Percentiles rank a stretch among this genome's conserved stretches.
These are phyloP conservation scores for Xerocomellus intermedius DNA, from an alignment of 768 basidiomycete genomes.

Conservation along the genomic window DNA sequence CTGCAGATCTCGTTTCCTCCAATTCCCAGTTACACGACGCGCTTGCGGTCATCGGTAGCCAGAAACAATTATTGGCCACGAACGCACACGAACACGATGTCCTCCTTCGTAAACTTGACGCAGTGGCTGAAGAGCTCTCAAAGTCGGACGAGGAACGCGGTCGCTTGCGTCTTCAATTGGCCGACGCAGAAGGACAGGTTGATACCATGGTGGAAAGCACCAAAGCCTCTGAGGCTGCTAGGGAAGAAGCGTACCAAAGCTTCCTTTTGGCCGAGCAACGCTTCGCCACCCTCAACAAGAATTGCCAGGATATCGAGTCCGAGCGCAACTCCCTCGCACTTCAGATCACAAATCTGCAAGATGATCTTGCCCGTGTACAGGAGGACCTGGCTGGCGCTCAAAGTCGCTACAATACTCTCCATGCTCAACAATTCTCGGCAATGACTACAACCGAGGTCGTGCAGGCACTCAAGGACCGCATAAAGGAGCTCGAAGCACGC, in stretches of 20 bases:
- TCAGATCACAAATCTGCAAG: slow-evolving; percentile 60
- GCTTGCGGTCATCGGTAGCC: slow-evolving; percentile 19
- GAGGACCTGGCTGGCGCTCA: slow-evolving; percentile 57
- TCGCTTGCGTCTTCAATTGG: slow-evolving; percentile 30
- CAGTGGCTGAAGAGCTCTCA: slow-evolving; percentile 35
- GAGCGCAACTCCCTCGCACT: slow-evolving; percentile 66
- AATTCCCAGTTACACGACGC: slow-evolving; percentile 16
- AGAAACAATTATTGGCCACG: slow-evolving; percentile 12
- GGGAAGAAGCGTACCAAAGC: slow-evolving; percentile 35
- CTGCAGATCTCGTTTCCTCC: slow-evolving; percentile 15
- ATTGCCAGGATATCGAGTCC: slow-evolving; percentile 57
- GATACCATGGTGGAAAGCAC: slow-evolving; percentile 32
- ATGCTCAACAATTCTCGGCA: slow-evolving; percentile 62
- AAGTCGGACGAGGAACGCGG: slow-evolving; percentile 26
- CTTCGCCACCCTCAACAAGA: slow-evolving; percentile 43
- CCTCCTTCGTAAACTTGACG: slow-evolving; percentile 34
- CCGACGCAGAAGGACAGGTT: slow-evolving; percentile 36
- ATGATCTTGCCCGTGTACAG: slow-evolving; percentile 53
- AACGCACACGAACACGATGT: slow-evolving; percentile 24
- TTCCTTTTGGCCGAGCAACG: slow-evolving; percentile 37
- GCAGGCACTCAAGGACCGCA: slow-evolving; percentile 56
- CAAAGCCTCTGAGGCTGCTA: slow-evolving; percentile 33
- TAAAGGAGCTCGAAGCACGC: slow-evolving; percentile 66
- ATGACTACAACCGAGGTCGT: slow-evolving; percentile 60
- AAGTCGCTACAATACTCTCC: slow-evolving; percentile 57